Evolutionary conservation across 352 stramenopile genomes (phyloP), one percentile per base, ranked within the genome.

Genomic region (Pythium periplocum): DNA sequence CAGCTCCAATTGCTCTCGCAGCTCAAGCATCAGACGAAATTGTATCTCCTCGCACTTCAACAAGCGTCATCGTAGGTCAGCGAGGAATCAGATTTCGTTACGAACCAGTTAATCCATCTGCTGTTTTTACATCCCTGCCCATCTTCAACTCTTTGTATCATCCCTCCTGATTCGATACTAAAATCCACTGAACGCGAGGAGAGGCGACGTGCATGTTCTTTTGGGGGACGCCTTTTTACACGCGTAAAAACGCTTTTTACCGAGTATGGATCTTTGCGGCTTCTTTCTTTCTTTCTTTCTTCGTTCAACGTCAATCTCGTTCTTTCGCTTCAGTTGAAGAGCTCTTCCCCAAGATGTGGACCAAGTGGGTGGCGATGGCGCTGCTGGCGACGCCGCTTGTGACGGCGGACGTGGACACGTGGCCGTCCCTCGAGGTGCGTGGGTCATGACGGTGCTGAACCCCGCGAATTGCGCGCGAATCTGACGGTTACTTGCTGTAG

Each of bases 11-110:
- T 92, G 44, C 55, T 88, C 35, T 76, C 72, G 43, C 77, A 92
- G 66, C 71, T 92, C 63, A 87, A 92, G 66, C 74, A 86, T 46
- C 77, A 90, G 54, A 90, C 71, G 55, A 88, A 90, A 58, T 57
- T 91, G 42, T 92, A 94, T 54, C 62, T 86, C 12, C 69, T 93
- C 31, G 69, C 77, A 46, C 68, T 87, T 73, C 63, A 69, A 69
- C 61, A 69, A 59, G 36, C 32, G 2, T 64, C 45, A 59, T 30
- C 4, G 6, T n/a, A 35, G 26, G 17, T 34, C n/a, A 32, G 45
- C 4, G 12, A 50, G 26, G 37, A 50, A 50, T 32, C 32, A 9
- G 1, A 35, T 34, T 36, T 36, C 4, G 37, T 41, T 47, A 48
- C 36, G 36, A 57, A 61, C 38, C 45, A 26, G 45, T 38, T 38